Base-by-base conservation (phyloP, 1,139 yeast species). In the Saccharomyces hybrid region DNA sequence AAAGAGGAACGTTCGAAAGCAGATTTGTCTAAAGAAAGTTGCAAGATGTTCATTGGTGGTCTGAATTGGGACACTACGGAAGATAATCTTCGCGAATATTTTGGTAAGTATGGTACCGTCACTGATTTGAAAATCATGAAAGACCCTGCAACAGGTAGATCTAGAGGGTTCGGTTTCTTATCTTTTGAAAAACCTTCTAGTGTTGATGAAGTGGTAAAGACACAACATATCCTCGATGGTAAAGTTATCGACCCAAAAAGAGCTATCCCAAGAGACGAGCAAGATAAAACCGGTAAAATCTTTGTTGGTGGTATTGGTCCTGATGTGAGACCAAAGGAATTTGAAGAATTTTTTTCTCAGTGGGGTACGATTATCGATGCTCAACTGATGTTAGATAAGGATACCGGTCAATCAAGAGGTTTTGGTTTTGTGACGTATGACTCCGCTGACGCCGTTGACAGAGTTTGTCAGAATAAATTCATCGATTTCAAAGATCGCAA, bases 221-320 rank as follows among this genome's bases (percentile, higher is more conserved):
- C 88, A 57, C 96, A 88, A 66, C 99, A 93, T 71, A 82, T 88
- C 52, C 76, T 93, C 57, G 99, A 93, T 67, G 99, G 99, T 59
- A 95, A 95, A 71, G 87, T 95, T 59, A 95, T 93, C 69, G 99
- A 93, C 68, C 99, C 99, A 47, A 93, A 93, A 71, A 81, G 99
- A 65, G 98, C 99, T 25, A 93, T 93, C 65, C 98, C 99, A 47
- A 86, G 93, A 71, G 99, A 93, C 69, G 99, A 93, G 70, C 99
- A 93, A 72, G 98, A 91, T 69, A 88, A 88, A 70, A 91, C 96
- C 11, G 97, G 98, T 64, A 93, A 93, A 74, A 93, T 93, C 62
- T 93, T 93, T 69, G 98, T 93, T 50, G 99, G 99, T 61, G 99
- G 99, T 61, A 89, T 93, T 61, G 95, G 96, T 56, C 90, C 96